Evolutionary conservation across 2,329 filamentous ascomycete genomes (phyloP).

Genomic region (Dactylellina leptospora): DNA sequence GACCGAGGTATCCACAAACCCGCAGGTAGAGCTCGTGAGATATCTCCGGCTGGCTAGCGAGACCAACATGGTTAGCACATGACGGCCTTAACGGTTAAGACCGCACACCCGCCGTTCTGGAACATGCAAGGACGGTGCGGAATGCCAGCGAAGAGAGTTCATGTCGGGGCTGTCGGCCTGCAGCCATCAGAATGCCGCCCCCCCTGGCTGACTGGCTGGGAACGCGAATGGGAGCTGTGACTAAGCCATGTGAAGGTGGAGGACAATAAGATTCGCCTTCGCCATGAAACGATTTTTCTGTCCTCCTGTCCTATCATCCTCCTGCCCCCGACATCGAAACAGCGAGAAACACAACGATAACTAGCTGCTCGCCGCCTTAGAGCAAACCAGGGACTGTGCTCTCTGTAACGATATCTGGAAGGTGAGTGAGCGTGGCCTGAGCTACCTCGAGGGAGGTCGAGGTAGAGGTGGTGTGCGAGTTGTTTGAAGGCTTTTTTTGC

Average conservation of each 20-base stretch:
- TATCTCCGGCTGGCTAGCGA: no score
- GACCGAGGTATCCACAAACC: no score
- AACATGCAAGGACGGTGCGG: constrained; percentile 33
- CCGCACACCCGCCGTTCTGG: constrained; percentile 31
- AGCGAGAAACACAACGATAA: constrained; percentile 34
- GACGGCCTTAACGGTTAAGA: constrained; percentile 20
- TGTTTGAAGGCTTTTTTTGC: constrained; percentile 9
- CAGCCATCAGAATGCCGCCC: constrained; percentile 5
- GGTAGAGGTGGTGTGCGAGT: background rate
- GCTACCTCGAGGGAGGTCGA: background rate
- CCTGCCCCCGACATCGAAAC: constrained; percentile 17
- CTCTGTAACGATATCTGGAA: constrained; percentile 38
- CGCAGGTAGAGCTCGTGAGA: no score
- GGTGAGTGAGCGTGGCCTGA: constrained; percentile 10
- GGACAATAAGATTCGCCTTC: constrained; percentile 20
- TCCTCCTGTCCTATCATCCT: constrained; percentile 3
- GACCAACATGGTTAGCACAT: constrained; percentile 10
- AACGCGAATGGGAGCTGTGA: constrained; percentile 24
- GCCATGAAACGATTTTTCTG: constrained; percentile 26
- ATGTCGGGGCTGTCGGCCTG: constrained; percentile 24
- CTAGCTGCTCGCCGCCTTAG: constrained; percentile 18
- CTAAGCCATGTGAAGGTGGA: constrained; percentile 52
- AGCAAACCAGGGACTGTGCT: constrained; percentile 36
- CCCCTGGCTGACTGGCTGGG: constrained; percentile 20
- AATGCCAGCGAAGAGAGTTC: background rate